phyloP scores from a whole-genome alignment of 2,329 filamentous ascomycete species.

The Botrytis porri region DNA sequence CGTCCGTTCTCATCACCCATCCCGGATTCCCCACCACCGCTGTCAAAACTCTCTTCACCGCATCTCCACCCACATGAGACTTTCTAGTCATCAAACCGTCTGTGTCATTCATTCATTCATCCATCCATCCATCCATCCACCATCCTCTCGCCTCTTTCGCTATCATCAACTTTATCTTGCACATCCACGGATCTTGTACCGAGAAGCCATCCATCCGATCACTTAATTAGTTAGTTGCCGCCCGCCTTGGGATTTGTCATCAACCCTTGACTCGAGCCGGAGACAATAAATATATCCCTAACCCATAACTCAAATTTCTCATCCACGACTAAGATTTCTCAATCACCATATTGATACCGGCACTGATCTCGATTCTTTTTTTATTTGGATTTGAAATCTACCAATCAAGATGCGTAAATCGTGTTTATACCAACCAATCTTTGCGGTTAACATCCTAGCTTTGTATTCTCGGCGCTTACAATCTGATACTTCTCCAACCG shows the following conservation, averaged over 20 bases:
- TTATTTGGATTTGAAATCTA: no score
- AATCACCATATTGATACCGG: not conserved
- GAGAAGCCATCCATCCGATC: not conserved
- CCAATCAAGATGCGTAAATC: not conserved
- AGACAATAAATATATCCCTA: not conserved
- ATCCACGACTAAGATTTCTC: not conserved
- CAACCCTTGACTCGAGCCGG: not conserved
- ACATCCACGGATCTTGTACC: not conserved
- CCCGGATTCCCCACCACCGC: conserved; percentile 4
- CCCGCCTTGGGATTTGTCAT: not conserved
- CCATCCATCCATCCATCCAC: not conserved
- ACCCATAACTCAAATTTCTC: not conserved
- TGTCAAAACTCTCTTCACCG: conserved; percentile 7
- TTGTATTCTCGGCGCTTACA: not conserved
- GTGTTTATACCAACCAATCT: not conserved
- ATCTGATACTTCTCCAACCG: not conserved
- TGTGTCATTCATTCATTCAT: not conserved
- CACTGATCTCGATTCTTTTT: not conserved
- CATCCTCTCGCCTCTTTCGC: not conserved
- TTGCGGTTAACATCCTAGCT: not conserved
- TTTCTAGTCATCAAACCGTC: not conserved
- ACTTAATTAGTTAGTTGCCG: not conserved
- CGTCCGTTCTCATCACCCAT: not conserved
- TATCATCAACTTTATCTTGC: not conserved
- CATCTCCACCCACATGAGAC: not conserved